Conservation (phyloP, 2,329 filamentous ascomycete genomes). For the Arthrobotrys pseudoclavata region DNA sequence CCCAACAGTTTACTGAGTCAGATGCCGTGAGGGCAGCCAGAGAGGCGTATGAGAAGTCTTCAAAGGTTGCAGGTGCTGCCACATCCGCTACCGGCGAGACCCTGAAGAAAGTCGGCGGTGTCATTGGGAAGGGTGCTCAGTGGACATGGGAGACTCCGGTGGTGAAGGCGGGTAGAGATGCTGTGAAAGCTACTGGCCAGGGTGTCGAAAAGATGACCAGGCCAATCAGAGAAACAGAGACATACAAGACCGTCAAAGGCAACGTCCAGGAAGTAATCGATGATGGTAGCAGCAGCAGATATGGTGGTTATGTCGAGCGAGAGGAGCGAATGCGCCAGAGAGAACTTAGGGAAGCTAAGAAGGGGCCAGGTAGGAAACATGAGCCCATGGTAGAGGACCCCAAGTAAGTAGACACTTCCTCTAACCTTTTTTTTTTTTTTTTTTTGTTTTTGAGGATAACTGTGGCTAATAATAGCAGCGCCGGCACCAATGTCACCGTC, state of each 20-base stretch:
- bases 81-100: conserved; percentile 82
- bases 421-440: neutral
- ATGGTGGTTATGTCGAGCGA: conserved; percentile 96
- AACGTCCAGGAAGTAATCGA: conserved; percentile 96
- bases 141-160: conserved; percentile 98
- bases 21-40: conserved; percentile 88
- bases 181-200: conserved; percentile 85
- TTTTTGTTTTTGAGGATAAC: conserved; percentile 36
- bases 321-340: conserved; percentile 88
- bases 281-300: conserved; percentile 93
- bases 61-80: conserved; percentile 75
- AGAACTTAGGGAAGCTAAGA: conserved; percentile 77
- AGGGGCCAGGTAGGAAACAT: conserved; percentile 68
- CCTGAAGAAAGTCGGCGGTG: conserved; percentile 86
- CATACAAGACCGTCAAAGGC: conserved; percentile 77
- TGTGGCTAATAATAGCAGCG: conserved; percentile 70
- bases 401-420: conserved; percentile 74
- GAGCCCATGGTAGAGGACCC: conserved; percentile 85
- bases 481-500: conserved; percentile 91
- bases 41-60: conserved; percentile 87
- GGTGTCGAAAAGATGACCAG: conserved; percentile 94
- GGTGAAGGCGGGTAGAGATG: conserved; percentile 89
- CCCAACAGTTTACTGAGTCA: conserved; percentile 92
- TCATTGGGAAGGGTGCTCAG: conserved; percentile 87
- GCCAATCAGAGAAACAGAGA: conserved; percentile 92